Evolutionary conservation across 2,329 filamentous ascomycete species (phyloP).

Genomic region (Cadophora malorum): DNA sequence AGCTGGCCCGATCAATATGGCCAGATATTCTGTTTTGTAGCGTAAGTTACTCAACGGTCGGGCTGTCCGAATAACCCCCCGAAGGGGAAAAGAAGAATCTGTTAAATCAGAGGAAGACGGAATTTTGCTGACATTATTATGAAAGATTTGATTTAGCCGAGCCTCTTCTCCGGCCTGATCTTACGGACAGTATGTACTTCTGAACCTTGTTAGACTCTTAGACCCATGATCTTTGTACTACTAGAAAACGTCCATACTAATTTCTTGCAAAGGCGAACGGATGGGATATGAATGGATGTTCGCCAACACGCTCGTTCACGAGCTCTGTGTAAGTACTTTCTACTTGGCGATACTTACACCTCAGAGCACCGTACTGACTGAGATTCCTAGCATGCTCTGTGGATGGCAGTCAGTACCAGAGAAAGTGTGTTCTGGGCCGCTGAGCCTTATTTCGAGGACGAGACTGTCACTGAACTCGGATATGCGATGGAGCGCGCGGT

Average conservation of each 20-base stretch:
- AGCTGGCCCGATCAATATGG: no score
- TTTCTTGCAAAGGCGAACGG: not conserved
- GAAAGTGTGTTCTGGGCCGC: not conserved
- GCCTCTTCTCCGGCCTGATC: constrained; percentile 1
- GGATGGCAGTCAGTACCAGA: no score
- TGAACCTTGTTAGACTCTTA: not conserved
- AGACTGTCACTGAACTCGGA: constrained; percentile 3
- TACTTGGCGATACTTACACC: not conserved
- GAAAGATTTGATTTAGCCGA: not conserved
- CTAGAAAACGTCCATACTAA: not conserved
- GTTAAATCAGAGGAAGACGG: not conserved
- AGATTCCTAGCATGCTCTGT: not conserved
- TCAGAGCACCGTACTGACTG: not conserved
- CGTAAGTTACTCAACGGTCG: not conserved
- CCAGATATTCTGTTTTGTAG: not conserved
- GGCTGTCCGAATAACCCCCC: no score
- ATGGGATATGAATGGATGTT: constrained; percentile 1
- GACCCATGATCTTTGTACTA: not conserved
- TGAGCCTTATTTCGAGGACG: not conserved
- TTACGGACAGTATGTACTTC: not conserved
- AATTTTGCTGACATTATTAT: not conserved
- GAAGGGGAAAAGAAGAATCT: no score
- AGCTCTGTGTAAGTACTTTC: not conserved
- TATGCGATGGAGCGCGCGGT: constrained; percentile 2
- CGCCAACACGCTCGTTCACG: constrained; percentile 2